Evolutionary conservation across 495 filamentous ascomycete genomes (phyloP), one percentile per base, ranked within the genome.

Genomic region (Penicillium fimorum): DNA sequence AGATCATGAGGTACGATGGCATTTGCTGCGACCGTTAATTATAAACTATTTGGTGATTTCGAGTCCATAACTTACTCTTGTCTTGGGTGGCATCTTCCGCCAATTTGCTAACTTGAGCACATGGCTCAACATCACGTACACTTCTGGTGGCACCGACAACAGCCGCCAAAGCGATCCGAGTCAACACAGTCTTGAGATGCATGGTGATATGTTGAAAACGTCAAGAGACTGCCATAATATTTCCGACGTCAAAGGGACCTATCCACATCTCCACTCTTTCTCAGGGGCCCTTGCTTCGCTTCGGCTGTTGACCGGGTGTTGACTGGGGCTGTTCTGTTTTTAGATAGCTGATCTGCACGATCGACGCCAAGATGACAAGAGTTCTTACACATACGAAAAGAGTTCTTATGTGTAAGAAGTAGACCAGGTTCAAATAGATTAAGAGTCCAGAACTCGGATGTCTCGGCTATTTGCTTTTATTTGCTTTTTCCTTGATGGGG

Each of bases 211-310:
- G 47, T 44, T 56, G 58, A 29, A 60, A 41, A 33, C 29, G 53
- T 56, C 45, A 58, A 30, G 33, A 20, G 30, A 25, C 40, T 29
- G 27, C 27, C 45, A 47, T 47, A 29, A 29, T 41, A 41, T 44
- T 33, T 41, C 12, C 12, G 40, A 35, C n/a, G 29, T 25, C 20
- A 29, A 45, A 53, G 35, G 52, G 27, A 46, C 27, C 10, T 29
- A 47, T 47, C 20, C 2, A 15, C 15, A 43, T 41, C 35, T 55
- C 56, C 64, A 64, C 64, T 59, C 49, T 45, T 27, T 29, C 24
- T 60, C 56, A 67, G 65, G 62, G 59, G 58, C 55, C 62, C 62
- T 68, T 65, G 55, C 65, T 51, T 62, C 2, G 59, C 62, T 51
- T 62, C 5, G 61, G 45, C 43, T 32, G 35, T 38, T 38, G 35